Base-by-base conservation (phyloP, 2,329 filamentous ascomycete species). In the Talaromyces sp. region DNA sequence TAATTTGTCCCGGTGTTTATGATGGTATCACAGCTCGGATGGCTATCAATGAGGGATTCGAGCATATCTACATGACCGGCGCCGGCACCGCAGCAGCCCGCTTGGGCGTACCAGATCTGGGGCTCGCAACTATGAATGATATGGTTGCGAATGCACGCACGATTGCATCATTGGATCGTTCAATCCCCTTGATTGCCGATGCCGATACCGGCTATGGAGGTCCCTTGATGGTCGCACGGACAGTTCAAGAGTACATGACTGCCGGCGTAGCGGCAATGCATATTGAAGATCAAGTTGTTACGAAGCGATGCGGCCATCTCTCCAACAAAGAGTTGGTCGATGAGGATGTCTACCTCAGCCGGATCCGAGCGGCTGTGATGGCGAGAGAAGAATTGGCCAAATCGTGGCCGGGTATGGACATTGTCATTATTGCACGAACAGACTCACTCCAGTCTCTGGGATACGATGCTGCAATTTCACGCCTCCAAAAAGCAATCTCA, bases 41-140 rank as follows among this genome's bases (percentile, higher is more conserved):
- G 17, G 80, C 80, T 27, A 73, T 82, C 29, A 73, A 76, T 32
- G 71, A 77, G 8, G 80, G 80, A 35, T 82, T 81, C 60, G 75
- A 80, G 59, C 76, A 76, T 9, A 68, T 83, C 62, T 83, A 82
- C 65, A 82, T 83, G 83, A 87, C 85, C 8, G 85, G 85, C 11
- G 85, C 85, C 26, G 85, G 85, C 41, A 87, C 84, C 1, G 79
- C 79, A 17, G 83, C 84, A 60, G 87, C 85, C 0, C 75, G 80
- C 27, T 80, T 88, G 0, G 85, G 86, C 27, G 80, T 81, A 74
- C 80, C 86, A 1, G 86, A 89, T 67, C 80, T 89, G 3, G 86
- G 85, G 46, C 74, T 88, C 12, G 81, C 83, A 2, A 83, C 84
- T 1, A 75, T 85, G 31, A 80, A 82, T 66, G 85, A 88, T 71